Base-by-base conservation (phyloP, 1,284 basidiomycete species). In the Apiotrichum brassicae region DNA sequence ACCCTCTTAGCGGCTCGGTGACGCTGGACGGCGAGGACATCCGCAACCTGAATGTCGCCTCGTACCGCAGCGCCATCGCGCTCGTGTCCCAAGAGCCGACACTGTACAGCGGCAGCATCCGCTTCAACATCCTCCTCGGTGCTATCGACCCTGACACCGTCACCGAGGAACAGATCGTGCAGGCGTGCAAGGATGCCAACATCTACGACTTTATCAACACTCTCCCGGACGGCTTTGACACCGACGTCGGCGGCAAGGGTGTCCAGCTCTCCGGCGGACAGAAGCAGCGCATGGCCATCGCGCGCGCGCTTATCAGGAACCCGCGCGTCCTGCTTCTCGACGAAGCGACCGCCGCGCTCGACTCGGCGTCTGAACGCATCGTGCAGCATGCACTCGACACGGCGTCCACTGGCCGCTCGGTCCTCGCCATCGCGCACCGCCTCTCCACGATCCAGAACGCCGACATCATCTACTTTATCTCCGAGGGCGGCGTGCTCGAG, bases 21-120 rank as follows among this genome's bases (percentile, higher is more conserved):
- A 56, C 68, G 8, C 79, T 97, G 40, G 93, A 97, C 60, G 87
- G 83, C 32, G 77, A 86, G 51, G 81, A 83, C 48, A 84, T 97
- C 61, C 79, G 79, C 6, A 82, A 86, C 34, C 77, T 91, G 51
- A 95, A 97, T 66, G 76, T 93, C 28, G 77, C 83, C 50, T 84
- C 86, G 49, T 93, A 88, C 73, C 82, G 90, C 54, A 85, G 86
- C 66, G 79, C 90, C 50, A 81, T 93, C 37, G 83, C 89, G 3
- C 76, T 94, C 46, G 95, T 98, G 34, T 93, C 90, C 26, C 94
- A 98, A 70, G 91, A 97, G 63, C 90, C 93, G 9, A 88, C 85
- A 0, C 76, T 97, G 7, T 97, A 94, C 66, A 84, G 91, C 26
- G 91, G 87, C 26, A 85, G 84, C 2, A 76, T 95, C 59, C 81